Evolutionary conservation across 768 basidiomycete genomes (phyloP).

Genomic region (Hortiboletus campestris): DNA sequence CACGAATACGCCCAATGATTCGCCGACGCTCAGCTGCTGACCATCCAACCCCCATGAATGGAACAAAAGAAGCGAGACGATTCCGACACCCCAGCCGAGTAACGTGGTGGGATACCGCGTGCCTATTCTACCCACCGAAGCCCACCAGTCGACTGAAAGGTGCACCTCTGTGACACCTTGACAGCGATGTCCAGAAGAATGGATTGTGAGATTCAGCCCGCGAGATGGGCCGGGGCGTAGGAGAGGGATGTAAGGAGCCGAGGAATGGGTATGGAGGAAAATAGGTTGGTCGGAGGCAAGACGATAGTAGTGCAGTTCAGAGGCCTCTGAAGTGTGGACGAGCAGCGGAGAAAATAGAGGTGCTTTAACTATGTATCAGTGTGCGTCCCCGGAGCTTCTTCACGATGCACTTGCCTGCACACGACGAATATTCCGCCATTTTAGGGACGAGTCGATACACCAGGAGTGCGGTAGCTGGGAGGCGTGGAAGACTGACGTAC

Average conservation of each 20-base stretch:
- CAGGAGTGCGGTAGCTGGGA: constrained; percentile 60
- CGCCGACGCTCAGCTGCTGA: constrained; percentile 43
- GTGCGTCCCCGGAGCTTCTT: background rate
- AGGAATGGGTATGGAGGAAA: constrained; percentile 63
- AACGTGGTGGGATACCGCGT: constrained; percentile 73
- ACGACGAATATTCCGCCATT: constrained; percentile 18
- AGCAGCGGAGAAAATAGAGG: constrained; percentile 64
- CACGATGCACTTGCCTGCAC: constrained; percentile 26
- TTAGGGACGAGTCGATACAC: constrained; percentile 57
- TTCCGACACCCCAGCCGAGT: constrained; percentile 70
- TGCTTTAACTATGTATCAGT: constrained; percentile 37
- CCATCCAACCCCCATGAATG: constrained; percentile 43
- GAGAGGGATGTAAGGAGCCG: constrained; percentile 59
- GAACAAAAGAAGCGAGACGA: constrained; percentile 59
- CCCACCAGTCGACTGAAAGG: constrained; percentile 67
- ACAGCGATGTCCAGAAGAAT: constrained; percentile 57
- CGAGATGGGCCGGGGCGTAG: constrained; percentile 12
- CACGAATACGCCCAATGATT: constrained; percentile 48
- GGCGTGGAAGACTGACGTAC: constrained; percentile 49
- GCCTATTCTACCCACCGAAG: constrained; percentile 67
- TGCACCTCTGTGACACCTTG: constrained; percentile 34
- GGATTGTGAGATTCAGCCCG: constrained; percentile 56
- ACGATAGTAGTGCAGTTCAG: constrained; percentile 70
- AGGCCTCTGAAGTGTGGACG: constrained; percentile 52
- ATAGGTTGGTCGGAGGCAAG: constrained; percentile 33